A percentile compares a stretch with the other conserved stretches of the same genome.
phyloP scores from a whole-genome alignment of 2,329 filamentous ascomycete genomes.

The Balansia obtecta region DNA sequence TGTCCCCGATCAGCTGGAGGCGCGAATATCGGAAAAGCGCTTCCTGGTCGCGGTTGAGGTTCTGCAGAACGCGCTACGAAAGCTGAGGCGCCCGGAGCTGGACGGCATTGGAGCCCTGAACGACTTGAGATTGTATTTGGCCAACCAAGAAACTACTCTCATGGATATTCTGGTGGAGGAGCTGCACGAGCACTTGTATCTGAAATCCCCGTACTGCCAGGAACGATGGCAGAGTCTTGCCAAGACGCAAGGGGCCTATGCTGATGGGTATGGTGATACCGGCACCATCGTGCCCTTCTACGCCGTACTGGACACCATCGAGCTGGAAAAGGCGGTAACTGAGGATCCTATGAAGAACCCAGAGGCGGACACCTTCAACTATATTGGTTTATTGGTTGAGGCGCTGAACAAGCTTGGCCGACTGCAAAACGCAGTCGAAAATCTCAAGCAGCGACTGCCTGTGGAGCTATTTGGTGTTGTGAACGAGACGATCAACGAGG shows the following conservation, averaged over 20 bases:
- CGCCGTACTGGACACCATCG: conserved; percentile 45
- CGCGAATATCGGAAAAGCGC: conserved; percentile 88
- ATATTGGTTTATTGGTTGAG: conserved; percentile 78
- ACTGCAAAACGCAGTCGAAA: conserved; percentile 75
- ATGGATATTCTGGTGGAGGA: conserved; percentile 97
- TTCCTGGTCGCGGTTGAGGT: conserved; percentile 90
- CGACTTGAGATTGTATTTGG: conserved; percentile 77
- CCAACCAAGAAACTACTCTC: conserved; percentile 82
- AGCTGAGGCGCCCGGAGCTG: conserved; percentile 76
- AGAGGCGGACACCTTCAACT: conserved; percentile 90
- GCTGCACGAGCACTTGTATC: conserved; percentile 89
- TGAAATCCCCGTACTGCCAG: conserved; percentile 96
- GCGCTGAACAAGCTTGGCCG: conserved; percentile 80
- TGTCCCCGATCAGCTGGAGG: conserved; percentile 85
- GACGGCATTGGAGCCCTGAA: conserved; percentile 82
- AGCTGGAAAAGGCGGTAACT: conserved; percentile 48
- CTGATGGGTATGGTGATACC: conserved; percentile 34
- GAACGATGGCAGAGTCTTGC: conserved; percentile 83
- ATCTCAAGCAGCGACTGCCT: conserved; percentile 81
- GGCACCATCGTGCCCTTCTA: conserved; percentile 42
- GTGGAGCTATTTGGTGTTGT: conserved; percentile 91
- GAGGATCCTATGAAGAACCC: conserved; percentile 91
- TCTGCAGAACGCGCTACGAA: conserved; percentile 72
- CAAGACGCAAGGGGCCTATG: conserved; percentile 47
- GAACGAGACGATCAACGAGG: conserved; percentile 87